Base-by-base conservation (phyloP, 306 rosid species). In the Crotalaria pallida region DNA sequence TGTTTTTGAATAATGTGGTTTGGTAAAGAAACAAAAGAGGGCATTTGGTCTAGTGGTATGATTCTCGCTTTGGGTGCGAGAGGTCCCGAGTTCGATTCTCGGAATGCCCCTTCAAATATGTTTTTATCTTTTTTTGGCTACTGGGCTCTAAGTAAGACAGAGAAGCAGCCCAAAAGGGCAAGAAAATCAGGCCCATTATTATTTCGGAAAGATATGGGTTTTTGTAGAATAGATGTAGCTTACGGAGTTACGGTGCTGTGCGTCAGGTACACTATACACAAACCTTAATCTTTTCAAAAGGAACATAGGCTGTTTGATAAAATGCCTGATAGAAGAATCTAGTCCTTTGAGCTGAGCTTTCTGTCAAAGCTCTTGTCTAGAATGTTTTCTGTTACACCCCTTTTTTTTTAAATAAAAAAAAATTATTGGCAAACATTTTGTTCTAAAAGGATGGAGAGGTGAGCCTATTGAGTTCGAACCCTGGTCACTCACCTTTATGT, bases 11-110 rank as follows among this genome's bases (percentile, higher is more conserved):
- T n/a, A n/a, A n/a, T n/a, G n/a, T n/a, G n/a, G n/a, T n/a, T n/a
- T n/a, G n/a, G n/a, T n/a, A n/a, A n/a, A n/a, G n/a, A n/a, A n/a
- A n/a, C n/a, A n/a, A n/a, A n/a, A n/a, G n/a, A 38, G 81, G 84
- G 81, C 84, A 71, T 80, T 80, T 80, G 84, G 81, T 80, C 84
- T 80, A 76, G 78, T 76, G 81, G 81, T 77, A 77, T 77, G 81
- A 77, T 77, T 77, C 81, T 77, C 76, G 81, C 81, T 77, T 77
- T 77, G 84, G 84, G 84, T 80, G 84, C 78, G 84, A 80, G 81
- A 76, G 81, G 78, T 80, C 84, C 81, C 67, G 81, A 80, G 84
- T 80, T 80, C 75, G 84, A 80, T 80, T 80, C 81, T 80, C 81
- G 75, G 84, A 80, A 80, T 71, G 84, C 81, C 81, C 84, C 84